phyloP scores from a whole-genome alignment of 1,284 basidiomycete genomes.

The Ceratobasidium sp. region DNA sequence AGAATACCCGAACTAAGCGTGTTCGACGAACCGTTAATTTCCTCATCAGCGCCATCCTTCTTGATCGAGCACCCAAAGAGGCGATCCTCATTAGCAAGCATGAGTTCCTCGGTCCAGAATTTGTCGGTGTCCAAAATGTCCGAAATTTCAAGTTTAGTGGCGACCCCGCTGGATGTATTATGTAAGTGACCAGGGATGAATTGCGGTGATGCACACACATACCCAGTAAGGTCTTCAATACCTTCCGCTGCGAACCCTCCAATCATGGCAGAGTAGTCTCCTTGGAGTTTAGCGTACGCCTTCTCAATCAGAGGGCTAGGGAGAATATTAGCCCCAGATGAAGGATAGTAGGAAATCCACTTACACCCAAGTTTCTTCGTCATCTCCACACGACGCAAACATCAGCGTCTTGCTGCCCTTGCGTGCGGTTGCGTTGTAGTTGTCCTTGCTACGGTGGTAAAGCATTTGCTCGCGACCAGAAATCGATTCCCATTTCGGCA shows the following conservation, averaged over 20 bases:
- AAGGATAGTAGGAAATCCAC: not conserved
- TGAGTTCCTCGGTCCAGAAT: conserved; percentile 46
- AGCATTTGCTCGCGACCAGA: conserved; percentile 40
- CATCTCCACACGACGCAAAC: conserved; percentile 42
- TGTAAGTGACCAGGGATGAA: not conserved
- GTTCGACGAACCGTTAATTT: conserved; percentile 43
- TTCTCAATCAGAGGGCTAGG: conserved; percentile 35
- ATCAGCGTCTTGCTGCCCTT: conserved; percentile 40
- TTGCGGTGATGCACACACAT: conserved; percentile 1
- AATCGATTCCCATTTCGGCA: conserved; percentile 26
- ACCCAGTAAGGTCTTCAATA: conserved; percentile 40
- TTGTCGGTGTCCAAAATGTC: conserved; percentile 46
- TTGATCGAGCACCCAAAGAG: conserved; percentile 54
- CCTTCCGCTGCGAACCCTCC: conserved; percentile 36
- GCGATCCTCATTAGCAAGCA: conserved; percentile 54
- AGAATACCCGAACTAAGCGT: conserved; percentile 42
- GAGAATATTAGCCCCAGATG: not conserved
- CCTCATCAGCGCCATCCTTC: conserved; percentile 37
- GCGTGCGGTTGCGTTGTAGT: conserved; percentile 41
- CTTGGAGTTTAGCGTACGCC: conserved; percentile 32
- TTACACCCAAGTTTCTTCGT: conserved; percentile 44
- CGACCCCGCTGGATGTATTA: conserved; percentile 22
- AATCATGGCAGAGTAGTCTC: conserved; percentile 34
- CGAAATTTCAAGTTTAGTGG: conserved; percentile 40
- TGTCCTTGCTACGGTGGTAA: conserved; percentile 41